Conservation (phyloP, 257 asterid species). For the Parsonsia alboflavescens region DNA sequence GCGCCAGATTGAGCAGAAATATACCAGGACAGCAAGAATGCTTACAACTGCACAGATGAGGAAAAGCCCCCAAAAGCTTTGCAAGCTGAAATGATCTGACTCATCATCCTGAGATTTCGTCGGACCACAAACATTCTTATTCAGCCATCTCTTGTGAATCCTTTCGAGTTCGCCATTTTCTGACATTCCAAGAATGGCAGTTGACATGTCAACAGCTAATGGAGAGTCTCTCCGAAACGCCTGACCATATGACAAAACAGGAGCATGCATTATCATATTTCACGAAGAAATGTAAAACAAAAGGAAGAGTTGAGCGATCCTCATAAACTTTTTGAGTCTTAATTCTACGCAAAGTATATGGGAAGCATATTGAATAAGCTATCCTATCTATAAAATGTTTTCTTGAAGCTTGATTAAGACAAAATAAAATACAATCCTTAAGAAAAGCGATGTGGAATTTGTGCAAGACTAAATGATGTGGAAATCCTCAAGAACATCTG, state of each 20-base stretch:
- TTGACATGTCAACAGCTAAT: constrained; percentile 33
- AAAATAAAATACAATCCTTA: not conserved
- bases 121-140: constrained; percentile 27
- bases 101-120: constrained; percentile 16
- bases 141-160: constrained; percentile 26
- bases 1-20: constrained; percentile 27
- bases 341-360: not conserved
- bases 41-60: constrained; percentile 45
- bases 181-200: constrained; percentile 26
- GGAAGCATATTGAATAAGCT: not conserved
- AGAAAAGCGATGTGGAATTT: not conserved
- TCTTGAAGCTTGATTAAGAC: not conserved
- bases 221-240: constrained; percentile 39
- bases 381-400: no score
- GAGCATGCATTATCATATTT: not conserved
- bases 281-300: not conserved
- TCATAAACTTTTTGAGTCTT: not conserved
- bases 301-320: not conserved
- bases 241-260: constrained; percentile 6
- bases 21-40: constrained; percentile 34
- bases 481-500: no score
- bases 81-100: constrained; percentile 38
- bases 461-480: not conserved
- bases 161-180: constrained; percentile 33
- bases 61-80: constrained; percentile 67